Conservation (phyloP, 306 rosid genomes). For the Gleditsia sinensis region DNA sequence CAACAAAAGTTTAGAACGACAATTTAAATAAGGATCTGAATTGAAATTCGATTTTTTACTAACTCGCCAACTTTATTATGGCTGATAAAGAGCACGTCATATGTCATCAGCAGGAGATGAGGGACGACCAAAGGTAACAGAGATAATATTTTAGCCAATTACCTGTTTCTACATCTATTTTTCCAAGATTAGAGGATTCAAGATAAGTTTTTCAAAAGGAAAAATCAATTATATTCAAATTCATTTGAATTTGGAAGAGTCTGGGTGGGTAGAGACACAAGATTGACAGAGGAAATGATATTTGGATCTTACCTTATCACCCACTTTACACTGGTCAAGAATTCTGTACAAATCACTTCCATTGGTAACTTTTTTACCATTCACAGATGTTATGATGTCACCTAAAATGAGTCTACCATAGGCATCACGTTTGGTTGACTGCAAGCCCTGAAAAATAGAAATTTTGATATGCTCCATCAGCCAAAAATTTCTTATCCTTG, state of each 20-base stretch:
- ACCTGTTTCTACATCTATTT: neutral
- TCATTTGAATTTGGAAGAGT: neutral
- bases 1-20: neutral
- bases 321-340: constrained; percentile 95
- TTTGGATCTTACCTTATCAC: constrained; percentile 68
- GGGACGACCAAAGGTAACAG: neutral
- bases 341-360: constrained; percentile 98
- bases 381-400: constrained; percentile 91
- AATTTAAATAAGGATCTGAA: too few species aligned
- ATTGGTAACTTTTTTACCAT: constrained; percentile 74
- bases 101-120: neutral
- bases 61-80: neutral
- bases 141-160: too few species aligned
- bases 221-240: neutral
- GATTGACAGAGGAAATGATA: neutral
- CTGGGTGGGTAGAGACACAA: neutral
- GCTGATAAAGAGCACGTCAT: neutral
- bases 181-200: neutral
- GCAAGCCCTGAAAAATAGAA: constrained; percentile 67
- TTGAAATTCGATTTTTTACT: too few species aligned
- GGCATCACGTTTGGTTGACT: constrained; percentile 85
- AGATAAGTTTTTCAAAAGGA: neutral
- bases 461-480: constrained; percentile 21
- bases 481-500: too few species aligned
- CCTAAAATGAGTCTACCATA: constrained; percentile 96